Percentiles rank a stretch among this genome's conserved stretches.
phyloP scores from a whole-genome alignment of 169 alveolate species.

The Plasmodium malariae region DNA sequence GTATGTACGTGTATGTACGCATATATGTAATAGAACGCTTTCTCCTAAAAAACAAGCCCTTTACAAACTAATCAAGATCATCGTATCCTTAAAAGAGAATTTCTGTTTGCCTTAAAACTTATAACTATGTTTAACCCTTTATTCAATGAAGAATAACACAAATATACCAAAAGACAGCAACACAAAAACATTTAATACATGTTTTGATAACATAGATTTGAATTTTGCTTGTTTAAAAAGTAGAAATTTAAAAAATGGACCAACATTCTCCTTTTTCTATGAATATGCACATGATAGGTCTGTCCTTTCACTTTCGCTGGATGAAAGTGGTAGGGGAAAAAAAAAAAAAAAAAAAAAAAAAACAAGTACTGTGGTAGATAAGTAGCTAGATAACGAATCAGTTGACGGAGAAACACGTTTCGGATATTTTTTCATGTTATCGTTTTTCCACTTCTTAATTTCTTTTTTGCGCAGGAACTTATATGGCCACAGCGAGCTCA shows the following conservation, averaged over 20 bases:
- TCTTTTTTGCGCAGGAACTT: slow-evolving; percentile 46
- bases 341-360: not conserved
- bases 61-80: not conserved
- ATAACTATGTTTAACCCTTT: not conserved
- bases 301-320: slow-evolving; percentile 56
- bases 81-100: not conserved
- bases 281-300: slow-evolving; percentile 76
- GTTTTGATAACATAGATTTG: slow-evolving; percentile 59
- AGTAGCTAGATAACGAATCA: not conserved
- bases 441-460: not conserved
- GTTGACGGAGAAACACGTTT: not conserved
- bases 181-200: slow-evolving; percentile 63
- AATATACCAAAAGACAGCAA: slow-evolving; percentile 11
- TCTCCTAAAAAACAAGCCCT: not conserved
- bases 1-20: not conserved
- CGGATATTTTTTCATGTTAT: not conserved
- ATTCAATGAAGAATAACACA: slow-evolving; percentile 35
- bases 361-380: not conserved
- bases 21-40: not conserved
- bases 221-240: slow-evolving; percentile 49
- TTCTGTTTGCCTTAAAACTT: not conserved
- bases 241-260: slow-evolving; percentile 67
- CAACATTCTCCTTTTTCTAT: slow-evolving; percentile 56
- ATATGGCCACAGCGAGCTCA: slow-evolving; percentile 75
- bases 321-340: slow-evolving; percentile 60